Evolutionary conservation across 805 yeast species (phyloP), one percentile per base, ranked within the genome.

Genomic region (Zygotorulaspora chibaensis): DNA sequence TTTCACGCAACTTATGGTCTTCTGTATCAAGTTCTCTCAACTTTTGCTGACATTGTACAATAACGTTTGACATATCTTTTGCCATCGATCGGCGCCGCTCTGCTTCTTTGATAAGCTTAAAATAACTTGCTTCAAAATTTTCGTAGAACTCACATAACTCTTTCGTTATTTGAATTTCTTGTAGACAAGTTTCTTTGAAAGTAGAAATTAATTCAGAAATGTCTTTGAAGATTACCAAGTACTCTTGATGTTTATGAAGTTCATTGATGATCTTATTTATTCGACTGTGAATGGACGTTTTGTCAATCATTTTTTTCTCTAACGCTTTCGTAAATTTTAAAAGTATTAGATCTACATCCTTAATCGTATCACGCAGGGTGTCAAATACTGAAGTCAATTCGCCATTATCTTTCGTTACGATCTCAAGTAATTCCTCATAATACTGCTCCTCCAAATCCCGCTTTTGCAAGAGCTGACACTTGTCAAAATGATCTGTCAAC

Each of bases 401-500:
- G 3, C 59, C 54, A 15, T 75, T 69, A 56, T 83, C 90, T 38
- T 70, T 71, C 15, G 65, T 64, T 2, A 84, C 66, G 1, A 82
- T 77, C 2, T 68, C 61, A 13, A 72, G 62, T 11, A 79, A 59
- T 53, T 76, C 73, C 23, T 54, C 42, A 47, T 67, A 67, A 43
- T 69, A 73, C 1, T 47, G 55, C 6, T 48, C 58, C 3, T 61
- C 45, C 0, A 61, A 51, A 11, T 53, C 44, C 0, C 63, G 57
- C n/a, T 67, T 59, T 17, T 61, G 56, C n/a, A 74, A 44, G 10
- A 59, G 67, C 10, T 68, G 55, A 54, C 95, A 85, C 59, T 86
- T 88, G 62, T 89, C 96, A 56, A 81, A 87, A 66, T 89, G 96
- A 43, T 78, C 79, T 9, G 96, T 83, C 38, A 89, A 68, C 56